Evolutionary conservation across 192 early-diverging fungal species (phyloP), one percentile per base, ranked within the genome.

Genomic region (Coemansia sp.): DNA sequence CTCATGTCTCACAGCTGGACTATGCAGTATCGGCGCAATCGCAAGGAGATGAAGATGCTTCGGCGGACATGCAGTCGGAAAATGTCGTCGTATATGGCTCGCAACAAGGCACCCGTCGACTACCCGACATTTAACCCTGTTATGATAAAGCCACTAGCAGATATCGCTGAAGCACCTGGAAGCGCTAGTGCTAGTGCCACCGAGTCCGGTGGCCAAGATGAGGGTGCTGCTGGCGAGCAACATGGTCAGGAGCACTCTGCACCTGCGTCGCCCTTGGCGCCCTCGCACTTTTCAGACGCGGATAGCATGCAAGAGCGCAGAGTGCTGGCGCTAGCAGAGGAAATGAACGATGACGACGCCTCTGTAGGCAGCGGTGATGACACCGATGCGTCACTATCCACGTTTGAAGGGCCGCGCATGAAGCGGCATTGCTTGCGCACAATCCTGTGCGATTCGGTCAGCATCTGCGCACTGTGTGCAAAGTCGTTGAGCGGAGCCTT

Each of bases 1-100:
- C 85, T 98, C 48, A 85, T 93, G 64, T 73, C 70, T 27, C 94
- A 96, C 78, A 73, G 78, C 11, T 98, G 94, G 94, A 88, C 95
- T 16, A 31, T 36, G 41, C 75, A 81, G 61, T 78, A 75, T 40
- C 44, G 72, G 33, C 68, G 71, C 65, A 76, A 84, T 46, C 79
- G 79, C 68, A 73, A 79, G 62, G 84, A 85, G 59, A 71, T 85
- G 71, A 79, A 78, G 62, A 67, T 77, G 64, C 73, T 85, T 39
- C 77, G 84, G 31, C 72, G 84, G 33, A 83, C 82, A 10, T 78
- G 78, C 69, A 85, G 81, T 46, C 70, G 78, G 37, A 83, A 83
- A 29, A 80, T 85, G 73, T 75, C 84, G 6, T 68, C 75, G 24
- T 70, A 72, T 40, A 84, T 84, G 67, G 81, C 80, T 13, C 67